Percentiles rank a stretch among this genome's conserved stretches.
Conservation (phyloP, 345 rosid genomes). For the Gossypium arboreum region DNA sequence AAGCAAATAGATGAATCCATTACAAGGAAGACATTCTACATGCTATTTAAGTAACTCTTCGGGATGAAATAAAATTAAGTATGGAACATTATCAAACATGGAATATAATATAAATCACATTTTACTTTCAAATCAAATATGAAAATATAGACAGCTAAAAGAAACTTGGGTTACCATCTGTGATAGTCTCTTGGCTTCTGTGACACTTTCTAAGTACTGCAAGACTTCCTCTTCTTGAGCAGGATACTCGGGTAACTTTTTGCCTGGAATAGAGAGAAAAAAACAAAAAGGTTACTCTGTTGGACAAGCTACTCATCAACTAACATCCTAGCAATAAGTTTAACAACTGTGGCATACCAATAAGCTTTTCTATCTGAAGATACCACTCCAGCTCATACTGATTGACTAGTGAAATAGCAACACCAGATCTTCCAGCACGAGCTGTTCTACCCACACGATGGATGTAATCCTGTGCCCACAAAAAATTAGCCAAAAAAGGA, state of each 20-base stretch:
- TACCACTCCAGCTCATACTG: slow-evolving; percentile 95
- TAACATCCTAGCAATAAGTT: neutral
- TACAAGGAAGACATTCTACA: neutral
- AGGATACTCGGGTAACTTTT: slow-evolving; percentile 63
- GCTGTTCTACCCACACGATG: slow-evolving; percentile 65
- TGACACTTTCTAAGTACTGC: slow-evolving; percentile 35
- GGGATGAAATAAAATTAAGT: neutral
- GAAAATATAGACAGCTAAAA: neutral
- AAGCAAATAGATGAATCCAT: neutral
- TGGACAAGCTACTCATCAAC: neutral
- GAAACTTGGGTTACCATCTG: slow-evolving; percentile 12
- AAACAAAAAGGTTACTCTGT: neutral
- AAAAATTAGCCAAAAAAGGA: neutral
- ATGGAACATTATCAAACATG: neutral
- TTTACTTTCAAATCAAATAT: neutral
- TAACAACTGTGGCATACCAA: slow-evolving; percentile 42
- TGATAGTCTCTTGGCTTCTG: slow-evolving; percentile 11
- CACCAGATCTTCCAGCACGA: slow-evolving; percentile 97
- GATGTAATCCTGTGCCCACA: slow-evolving; percentile 46
- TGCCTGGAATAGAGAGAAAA: slow-evolving; percentile 43
- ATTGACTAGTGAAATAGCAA: slow-evolving; percentile 82
- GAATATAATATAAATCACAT: neutral
- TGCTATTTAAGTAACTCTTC: neutral
- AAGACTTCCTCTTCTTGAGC: slow-evolving; percentile 78
- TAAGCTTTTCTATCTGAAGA: slow-evolving; percentile 79